Evolutionary conservation across 2,329 filamentous ascomycete genomes (phyloP).

Genomic region (Hypoxylon sp.): DNA sequence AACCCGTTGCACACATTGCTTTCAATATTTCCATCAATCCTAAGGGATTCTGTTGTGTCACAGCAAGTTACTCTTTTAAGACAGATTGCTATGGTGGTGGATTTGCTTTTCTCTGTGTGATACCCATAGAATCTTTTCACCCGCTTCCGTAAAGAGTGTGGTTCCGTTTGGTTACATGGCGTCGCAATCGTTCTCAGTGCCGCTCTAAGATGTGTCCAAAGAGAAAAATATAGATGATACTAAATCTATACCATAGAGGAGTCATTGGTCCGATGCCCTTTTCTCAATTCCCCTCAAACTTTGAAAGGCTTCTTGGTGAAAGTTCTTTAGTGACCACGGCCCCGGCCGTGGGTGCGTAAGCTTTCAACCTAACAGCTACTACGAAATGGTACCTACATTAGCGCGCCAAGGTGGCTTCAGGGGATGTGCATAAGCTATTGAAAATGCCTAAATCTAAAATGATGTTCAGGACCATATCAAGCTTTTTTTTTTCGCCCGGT

Average conservation of each 20-base stretch:
- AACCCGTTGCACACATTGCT: not conserved
- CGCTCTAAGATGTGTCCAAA: not conserved
- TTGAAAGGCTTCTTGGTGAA: too few species aligned
- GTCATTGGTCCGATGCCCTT: not conserved
- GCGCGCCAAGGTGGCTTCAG: too few species aligned
- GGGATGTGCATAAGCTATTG: too few species aligned
- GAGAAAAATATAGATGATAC: not conserved
- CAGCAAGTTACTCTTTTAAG: not conserved
- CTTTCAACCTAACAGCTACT: too few species aligned
- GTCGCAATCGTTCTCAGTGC: not conserved
- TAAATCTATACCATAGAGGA: too few species aligned
- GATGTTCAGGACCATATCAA: too few species aligned
- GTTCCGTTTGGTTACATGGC: not conserved
- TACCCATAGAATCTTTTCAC: constrained; percentile 4
- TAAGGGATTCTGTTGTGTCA: not conserved
- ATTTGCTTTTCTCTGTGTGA: not conserved
- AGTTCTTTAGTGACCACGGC: too few species aligned
- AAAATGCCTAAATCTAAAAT: too few species aligned
- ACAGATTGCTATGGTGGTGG: not conserved
- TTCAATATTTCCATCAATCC: not conserved
- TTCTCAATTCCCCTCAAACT: not conserved
- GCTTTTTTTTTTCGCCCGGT: too few species aligned
- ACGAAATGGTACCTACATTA: too few species aligned
- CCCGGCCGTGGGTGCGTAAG: too few species aligned
- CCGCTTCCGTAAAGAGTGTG: not conserved